A percentile compares a stretch with the other conserved stretches of the same genome.
Conservation (phyloP, 768 basidiomycete species). For the Favolaschia claudopus region DNA sequence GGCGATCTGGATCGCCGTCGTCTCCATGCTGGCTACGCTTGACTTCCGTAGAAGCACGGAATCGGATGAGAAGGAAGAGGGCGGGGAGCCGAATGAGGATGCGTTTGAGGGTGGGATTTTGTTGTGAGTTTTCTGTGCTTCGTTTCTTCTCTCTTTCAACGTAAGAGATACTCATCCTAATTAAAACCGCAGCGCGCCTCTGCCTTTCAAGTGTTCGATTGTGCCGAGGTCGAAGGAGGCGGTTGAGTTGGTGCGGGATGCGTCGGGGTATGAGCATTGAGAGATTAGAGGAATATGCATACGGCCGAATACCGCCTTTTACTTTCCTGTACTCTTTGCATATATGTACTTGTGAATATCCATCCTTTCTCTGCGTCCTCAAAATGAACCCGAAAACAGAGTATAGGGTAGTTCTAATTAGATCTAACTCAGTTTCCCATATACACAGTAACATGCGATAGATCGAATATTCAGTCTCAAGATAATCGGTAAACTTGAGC, state of each 20-base stretch:
- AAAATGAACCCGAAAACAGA: no score
- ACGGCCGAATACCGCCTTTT: no score
- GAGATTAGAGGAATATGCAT: neutral
- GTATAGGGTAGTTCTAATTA: no score
- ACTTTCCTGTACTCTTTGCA: no score
- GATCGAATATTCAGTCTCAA: no score
- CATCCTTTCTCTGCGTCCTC: no score
- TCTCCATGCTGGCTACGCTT: neutral
- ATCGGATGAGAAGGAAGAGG: neutral
- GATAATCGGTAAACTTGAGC: no score
- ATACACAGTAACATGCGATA: no score
- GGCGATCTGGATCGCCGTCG: constrained; percentile 4
- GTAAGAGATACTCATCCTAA: neutral
- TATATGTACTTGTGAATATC: no score
- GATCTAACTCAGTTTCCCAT: no score
- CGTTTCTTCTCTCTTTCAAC: neutral
- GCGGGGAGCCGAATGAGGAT: constrained; percentile 33
- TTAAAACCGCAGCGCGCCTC: neutral
- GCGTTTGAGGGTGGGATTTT: neutral
- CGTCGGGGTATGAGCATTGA: neutral
- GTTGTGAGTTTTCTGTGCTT: neutral
- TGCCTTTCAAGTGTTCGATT: neutral
- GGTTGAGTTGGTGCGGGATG: neutral
- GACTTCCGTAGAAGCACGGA: neutral
- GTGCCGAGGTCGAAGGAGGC: neutral